Percentiles rank a stretch among this genome's conserved stretches.
Conservation (phyloP, 2,329 filamentous ascomycete species). For the Xylariaceae sp. region DNA sequence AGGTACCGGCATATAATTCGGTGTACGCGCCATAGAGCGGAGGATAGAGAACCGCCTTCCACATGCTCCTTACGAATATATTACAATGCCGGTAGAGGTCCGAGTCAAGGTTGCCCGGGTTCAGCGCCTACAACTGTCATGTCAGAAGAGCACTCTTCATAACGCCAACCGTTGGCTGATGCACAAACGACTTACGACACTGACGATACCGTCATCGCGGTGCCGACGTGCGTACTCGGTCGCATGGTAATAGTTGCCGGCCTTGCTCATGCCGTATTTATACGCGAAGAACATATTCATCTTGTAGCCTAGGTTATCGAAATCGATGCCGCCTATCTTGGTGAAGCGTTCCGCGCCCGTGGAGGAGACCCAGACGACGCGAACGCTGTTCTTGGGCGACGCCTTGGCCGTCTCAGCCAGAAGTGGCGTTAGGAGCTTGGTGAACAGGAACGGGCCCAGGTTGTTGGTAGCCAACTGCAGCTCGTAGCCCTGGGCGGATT, state of each 20-base stretch:
- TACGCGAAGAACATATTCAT: slow-evolving; percentile 20
- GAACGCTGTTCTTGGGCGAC: slow-evolving; percentile 27
- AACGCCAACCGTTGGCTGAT: not conserved
- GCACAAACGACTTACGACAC: slow-evolving; percentile 25
- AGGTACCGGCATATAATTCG: slow-evolving; percentile 45
- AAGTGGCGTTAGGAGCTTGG: slow-evolving; percentile 32
- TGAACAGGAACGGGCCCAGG: slow-evolving; percentile 37
- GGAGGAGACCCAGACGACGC: slow-evolving; percentile 37
- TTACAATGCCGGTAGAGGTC: slow-evolving; percentile 32
- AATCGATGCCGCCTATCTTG: slow-evolving; percentile 29
- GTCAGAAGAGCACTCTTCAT: slow-evolving; percentile 1
- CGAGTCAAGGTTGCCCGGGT: slow-evolving; percentile 35
- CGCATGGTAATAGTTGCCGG: slow-evolving; percentile 34
- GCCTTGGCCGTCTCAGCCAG: slow-evolving; percentile 29
- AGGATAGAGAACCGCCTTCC: slow-evolving; percentile 26
- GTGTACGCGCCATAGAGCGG: slow-evolving; percentile 44
- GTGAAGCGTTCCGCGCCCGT: slow-evolving; percentile 31
- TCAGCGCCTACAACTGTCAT: slow-evolving; percentile 25
- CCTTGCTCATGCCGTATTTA: slow-evolving; percentile 37
- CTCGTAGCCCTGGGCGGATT: slow-evolving; percentile 39
- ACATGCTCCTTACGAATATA: slow-evolving; percentile 20
- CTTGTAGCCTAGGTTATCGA: slow-evolving; percentile 38
- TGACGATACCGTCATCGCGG: slow-evolving; percentile 32
- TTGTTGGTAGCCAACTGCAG: slow-evolving; percentile 37
- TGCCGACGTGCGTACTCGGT: slow-evolving; percentile 34